These are phyloP conservation scores for Penicillium sp. DNA, from an alignment of 2,329 filamentous ascomycete genomes.

Conservation along the genomic window DNA sequence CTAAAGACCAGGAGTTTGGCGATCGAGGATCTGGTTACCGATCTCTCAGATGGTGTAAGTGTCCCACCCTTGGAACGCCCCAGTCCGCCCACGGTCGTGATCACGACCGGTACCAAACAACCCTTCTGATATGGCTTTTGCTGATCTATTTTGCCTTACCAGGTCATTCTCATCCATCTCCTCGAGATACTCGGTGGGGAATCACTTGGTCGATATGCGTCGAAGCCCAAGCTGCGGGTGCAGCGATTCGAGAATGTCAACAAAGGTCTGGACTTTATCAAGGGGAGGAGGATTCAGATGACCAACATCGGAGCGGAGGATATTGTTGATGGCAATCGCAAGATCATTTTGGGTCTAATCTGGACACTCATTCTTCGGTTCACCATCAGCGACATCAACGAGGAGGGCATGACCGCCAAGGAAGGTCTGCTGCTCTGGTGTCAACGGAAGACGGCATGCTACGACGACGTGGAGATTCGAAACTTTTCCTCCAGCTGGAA, in stretches of 20 bases:
- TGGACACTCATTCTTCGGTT: constrained; percentile 98
- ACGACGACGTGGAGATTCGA: constrained; percentile 91
- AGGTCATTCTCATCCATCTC: constrained; percentile 94
- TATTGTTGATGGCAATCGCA: constrained; percentile 95
- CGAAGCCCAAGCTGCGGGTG: constrained; percentile 92
- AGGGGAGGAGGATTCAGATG: constrained; percentile 87
- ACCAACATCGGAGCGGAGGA: constrained; percentile 98
- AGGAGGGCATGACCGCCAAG: constrained; percentile 96
- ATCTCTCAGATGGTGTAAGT: constrained; percentile 91
- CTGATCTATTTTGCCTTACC: constrained; percentile 6
- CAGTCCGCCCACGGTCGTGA: neutral
- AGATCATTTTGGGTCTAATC: constrained; percentile 95
- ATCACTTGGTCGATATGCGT: constrained; percentile 93
- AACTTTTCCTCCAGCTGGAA: constrained; percentile 98
- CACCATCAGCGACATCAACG: constrained; percentile 98
- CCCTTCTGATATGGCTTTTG: neutral
- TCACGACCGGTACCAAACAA: neutral
- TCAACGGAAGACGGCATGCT: constrained; percentile 97
- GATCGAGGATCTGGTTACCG: constrained; percentile 82
- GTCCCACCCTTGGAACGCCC: neutral
- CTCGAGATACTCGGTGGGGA: constrained; percentile 94
- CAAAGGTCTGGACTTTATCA: constrained; percentile 90
- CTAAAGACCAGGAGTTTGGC: constrained; percentile 73
- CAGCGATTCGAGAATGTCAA: constrained; percentile 99
- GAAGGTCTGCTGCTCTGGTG: constrained; percentile 95